Base-by-base conservation (phyloP, 768 basidiomycete genomes). In the Lactarius sanguifluus region DNA sequence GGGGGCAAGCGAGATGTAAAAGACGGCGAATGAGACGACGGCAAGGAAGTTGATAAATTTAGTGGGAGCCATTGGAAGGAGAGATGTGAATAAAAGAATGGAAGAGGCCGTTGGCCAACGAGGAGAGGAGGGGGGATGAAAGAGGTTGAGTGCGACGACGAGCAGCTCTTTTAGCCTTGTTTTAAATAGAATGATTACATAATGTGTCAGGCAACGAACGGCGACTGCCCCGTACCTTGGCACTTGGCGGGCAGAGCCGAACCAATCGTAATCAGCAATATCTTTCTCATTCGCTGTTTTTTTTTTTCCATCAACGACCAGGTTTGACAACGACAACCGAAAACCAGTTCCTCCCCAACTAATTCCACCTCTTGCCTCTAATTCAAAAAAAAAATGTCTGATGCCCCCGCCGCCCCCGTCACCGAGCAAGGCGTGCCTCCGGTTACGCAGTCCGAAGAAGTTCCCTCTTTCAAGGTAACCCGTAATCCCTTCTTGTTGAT, bases 371-470 rank as follows among this genome's bases (percentile, higher is more conserved):
- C 80, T 83, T 81, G 81, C 82, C 81, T 80, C 79, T 77, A 75
- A 77, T 80, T 80, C 83, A 84, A 78, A 64, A 64, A 67, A 93
- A 67, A 67, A 81, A 93, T 93, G 91, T 93, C 92, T 82, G 90
- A 92, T 77, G 91, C 90, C 89, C 89, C 86, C 82, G 88, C 88
- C 88, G 88, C 90, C 84, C 82, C 80, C 79, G 86, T 89, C 80
- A 84, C 85, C 66, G 86, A 89, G 81, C 90, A 90, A 79, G 91
- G 91, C 88, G 89, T 82, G 84, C 83, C 86, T 86, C 86, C 86
- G 81, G 84, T 81, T 85, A 78, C 85, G 81, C 89, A 90, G 81
- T 87, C 82, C 79, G 86, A 91, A 79, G 88, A 91, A 83, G 81
- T 82, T 71, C 85, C 86, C 75, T 87, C 85, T 77, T 89, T 87